phyloP scores from a whole-genome alignment of 2,329 filamentous ascomycete species.

The Hypoxylon sp. region DNA sequence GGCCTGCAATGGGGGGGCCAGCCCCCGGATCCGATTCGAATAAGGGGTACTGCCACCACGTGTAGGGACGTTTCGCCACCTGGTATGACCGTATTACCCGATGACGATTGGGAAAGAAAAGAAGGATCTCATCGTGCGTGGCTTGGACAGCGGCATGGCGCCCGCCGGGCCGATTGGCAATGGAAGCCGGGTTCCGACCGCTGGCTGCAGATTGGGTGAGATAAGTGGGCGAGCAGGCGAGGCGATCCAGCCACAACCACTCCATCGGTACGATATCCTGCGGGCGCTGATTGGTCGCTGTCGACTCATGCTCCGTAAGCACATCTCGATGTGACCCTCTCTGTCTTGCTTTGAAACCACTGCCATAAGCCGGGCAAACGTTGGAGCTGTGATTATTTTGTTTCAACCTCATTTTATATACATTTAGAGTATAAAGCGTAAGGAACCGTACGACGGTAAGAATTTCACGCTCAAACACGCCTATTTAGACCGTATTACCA shows the following conservation, averaged over 20 bases:
- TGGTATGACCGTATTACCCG: conserved; percentile 17
- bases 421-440: neutral
- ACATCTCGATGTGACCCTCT: neutral
- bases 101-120: neutral
- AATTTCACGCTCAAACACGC: neutral
- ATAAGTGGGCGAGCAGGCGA: neutral
- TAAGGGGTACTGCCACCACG: conserved; percentile 16
- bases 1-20: neutral
- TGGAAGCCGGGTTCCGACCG: conserved; percentile 3
- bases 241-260: conserved; percentile 24
- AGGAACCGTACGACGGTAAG: neutral
- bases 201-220: conserved; percentile 7
- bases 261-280: neutral
- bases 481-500: neutral
- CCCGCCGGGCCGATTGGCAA: conserved; percentile 33
- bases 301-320: neutral
- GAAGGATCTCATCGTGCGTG: conserved; percentile 25
- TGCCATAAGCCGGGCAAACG: neutral
- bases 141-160: conserved; percentile 34
- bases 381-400: neutral
- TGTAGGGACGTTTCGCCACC: conserved; percentile 18
- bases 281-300: conserved; percentile 1
- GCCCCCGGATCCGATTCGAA: conserved; percentile 22
- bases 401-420: neutral
- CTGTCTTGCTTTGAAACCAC: neutral